Evolutionary conservation across 345 rosid species (phyloP), one percentile per base, ranked within the genome.

Genomic region (Mangifera indica): DNA sequence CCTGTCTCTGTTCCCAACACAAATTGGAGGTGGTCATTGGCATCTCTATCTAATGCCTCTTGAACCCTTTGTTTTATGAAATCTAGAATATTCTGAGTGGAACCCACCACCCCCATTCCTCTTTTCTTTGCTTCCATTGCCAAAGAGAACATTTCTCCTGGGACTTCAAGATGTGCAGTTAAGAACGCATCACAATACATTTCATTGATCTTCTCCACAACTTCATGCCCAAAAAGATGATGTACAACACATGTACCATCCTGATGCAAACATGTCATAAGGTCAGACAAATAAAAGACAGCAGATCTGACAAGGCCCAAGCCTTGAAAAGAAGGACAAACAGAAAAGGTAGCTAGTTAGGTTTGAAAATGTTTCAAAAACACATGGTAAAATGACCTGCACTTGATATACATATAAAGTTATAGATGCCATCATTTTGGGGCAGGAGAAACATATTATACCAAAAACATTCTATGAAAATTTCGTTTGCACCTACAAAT

Each of bases 71-170:
- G 80, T 76, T 85, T 89, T 69, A 95, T 91, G 77, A 95, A 95
- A 76, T 95, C 98, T 64, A 95, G 76, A 73, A 92, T 95, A 82
- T 89, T 95, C 60, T 88, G 85, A 53, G 98, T 95, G 81, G 99
- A 95, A 52, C 98, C 98, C 12, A 92, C 97, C 7, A 88, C 88
- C 60, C 98, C 99, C 99, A 95, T 95, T 74, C 87, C 99, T 78
- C 99, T 84, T 77, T 84, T 78, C 83, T 89, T 91, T 15, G 98
- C 94, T 72, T 95, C 98, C 92, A 91, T 92, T 62, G 99, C 99
- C 79, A 95, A 77, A 46, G 97, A 82, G 80, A 95, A 92, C 99
- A 95, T 95, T 85, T 95, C 99, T 71, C 98, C 98, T 18, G 99
- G 99, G 74, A 92, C 98, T 82, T 95, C 94, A 7, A 95, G 89